These are phyloP conservation scores for Fomitopsis palustris DNA, from an alignment of 1,284 basidiomycete genomes.

Conservation along the genomic window DNA sequence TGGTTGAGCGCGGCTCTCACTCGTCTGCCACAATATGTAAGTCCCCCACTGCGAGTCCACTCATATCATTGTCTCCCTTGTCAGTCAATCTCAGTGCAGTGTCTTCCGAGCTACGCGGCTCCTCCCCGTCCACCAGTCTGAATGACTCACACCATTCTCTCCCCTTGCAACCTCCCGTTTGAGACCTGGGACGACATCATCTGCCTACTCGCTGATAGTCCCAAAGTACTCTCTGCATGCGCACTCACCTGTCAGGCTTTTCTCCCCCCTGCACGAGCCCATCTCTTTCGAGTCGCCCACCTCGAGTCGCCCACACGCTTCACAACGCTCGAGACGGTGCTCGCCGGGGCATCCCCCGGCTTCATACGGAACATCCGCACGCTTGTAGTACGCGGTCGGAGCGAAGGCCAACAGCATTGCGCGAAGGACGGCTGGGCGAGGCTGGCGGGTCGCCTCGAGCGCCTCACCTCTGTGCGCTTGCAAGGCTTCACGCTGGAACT, in stretches of 20 bases:
- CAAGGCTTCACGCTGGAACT: background rate
- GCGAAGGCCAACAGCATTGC: background rate
- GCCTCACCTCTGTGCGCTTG: background rate
- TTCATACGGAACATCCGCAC: background rate
- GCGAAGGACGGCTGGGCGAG: background rate
- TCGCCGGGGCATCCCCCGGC: background rate
- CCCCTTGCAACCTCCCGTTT: background rate
- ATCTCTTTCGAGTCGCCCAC: background rate
- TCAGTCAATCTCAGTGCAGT: background rate
- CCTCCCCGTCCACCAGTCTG: too few relatives aligned
- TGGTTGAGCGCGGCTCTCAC: too few relatives aligned
- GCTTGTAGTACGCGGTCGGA: background rate
- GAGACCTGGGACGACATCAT: background rate
- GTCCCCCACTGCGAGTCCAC: too few relatives aligned
- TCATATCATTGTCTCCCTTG: too few relatives aligned
- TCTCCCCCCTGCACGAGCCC: background rate
- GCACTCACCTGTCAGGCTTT: background rate
- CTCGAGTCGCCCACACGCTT: background rate
- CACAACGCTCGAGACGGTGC: background rate
- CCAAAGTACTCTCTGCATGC: background rate
- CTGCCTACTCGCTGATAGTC: background rate
- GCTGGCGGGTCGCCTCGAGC: background rate
- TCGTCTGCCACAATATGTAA: too few relatives aligned
- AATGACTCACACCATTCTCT: background rate
- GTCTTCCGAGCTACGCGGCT: background rate